Base-by-base conservation (phyloP, 331 rosid genomes). In the Rhamnella rubrinervis region DNA sequence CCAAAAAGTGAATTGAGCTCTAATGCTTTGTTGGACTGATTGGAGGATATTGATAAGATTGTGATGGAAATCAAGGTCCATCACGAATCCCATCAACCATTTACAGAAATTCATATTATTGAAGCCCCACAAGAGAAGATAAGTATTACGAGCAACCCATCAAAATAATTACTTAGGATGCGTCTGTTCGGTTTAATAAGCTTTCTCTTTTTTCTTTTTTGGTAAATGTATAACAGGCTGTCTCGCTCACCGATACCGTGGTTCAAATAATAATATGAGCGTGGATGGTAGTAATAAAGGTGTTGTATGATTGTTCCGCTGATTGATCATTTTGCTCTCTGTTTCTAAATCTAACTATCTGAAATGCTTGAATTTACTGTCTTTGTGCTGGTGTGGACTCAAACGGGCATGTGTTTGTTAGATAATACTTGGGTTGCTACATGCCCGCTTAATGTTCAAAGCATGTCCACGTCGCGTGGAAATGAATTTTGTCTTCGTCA, bases 61-160 rank as follows among this genome's bases (percentile, higher is more conserved):
- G 21, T 52, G 64, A 52, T 65, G 62, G 71, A 75, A 61, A 19
- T 47, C 46, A 59, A 75, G 59, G 50, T 18, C 64, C 74, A 46
- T 28, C 26, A 12, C 56, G 17, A 49, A 62, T 69, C 63, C 64
- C 58, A 20, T 68, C 63, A 39, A 15, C n/a, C n/a, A 17, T 59
- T 2, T 21, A 52, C 55, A 40, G 26, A 57, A 55, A 53, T 61
- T 72, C 59, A 25, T 20, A 55, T 20, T 1, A 4, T 35, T 11
- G 19, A 40, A 63, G 51, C 66, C 79, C 79, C 56, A 40, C 56
- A 41, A 0, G 2, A 55, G 50, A 20, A n/a, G 67, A 74, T 4
- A 64, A 71, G 31, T 28, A 31, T 15, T 8, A 8, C 16, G 61
- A 31, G 35, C 55, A 23, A 46, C 40, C 28, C 11, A 8, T 17